Percentiles rank a stretch among this genome's conserved stretches.
Conservation (phyloP, 164 flowering plant species). For the Amborella trichopoda region DNA sequence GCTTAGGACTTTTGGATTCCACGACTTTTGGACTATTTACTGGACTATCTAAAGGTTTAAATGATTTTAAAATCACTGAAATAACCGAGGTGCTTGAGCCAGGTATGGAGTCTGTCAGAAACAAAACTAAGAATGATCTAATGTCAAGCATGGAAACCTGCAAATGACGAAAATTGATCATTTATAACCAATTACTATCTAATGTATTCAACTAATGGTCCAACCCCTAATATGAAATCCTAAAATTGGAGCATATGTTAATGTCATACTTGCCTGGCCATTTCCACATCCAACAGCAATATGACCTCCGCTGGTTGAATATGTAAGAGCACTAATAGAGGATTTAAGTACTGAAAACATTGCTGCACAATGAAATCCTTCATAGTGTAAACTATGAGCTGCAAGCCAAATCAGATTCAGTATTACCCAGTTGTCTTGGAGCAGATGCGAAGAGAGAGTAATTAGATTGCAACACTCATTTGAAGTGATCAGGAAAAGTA, state of each 20-base stretch:
- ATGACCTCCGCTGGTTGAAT: conserved; percentile 36
- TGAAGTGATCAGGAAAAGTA: too few relatives aligned
- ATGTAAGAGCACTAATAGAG: conserved; percentile 39
- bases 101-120: conserved; percentile 28
- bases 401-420: conserved; percentile 5
- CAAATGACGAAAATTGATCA: too few relatives aligned
- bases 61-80: conserved; percentile 26
- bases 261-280: conserved; percentile 46
- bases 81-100: conserved; percentile 35
- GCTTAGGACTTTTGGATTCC: conserved; percentile 11
- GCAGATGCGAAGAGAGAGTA: too few relatives aligned
- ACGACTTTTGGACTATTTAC: conserved; percentile 20
- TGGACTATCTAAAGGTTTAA: conserved; percentile 7
- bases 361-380: conserved; percentile 37
- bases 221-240: too few relatives aligned
- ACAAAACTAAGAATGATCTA: conserved; percentile 32
- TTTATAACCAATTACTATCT: neutral
- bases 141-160: conserved; percentile 72
- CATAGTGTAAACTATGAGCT: conserved; percentile 40
- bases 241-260: neutral
- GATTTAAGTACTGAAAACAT: conserved; percentile 47
- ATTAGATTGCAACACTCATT: too few relatives aligned
- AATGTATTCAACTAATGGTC: neutral
- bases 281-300: conserved; percentile 70
- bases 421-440: neutral